Evolutionary conservation across 2,329 filamentous ascomycete species (phyloP), one percentile per base, ranked within the genome.

Genomic region (Stenocarpella maydis): DNA sequence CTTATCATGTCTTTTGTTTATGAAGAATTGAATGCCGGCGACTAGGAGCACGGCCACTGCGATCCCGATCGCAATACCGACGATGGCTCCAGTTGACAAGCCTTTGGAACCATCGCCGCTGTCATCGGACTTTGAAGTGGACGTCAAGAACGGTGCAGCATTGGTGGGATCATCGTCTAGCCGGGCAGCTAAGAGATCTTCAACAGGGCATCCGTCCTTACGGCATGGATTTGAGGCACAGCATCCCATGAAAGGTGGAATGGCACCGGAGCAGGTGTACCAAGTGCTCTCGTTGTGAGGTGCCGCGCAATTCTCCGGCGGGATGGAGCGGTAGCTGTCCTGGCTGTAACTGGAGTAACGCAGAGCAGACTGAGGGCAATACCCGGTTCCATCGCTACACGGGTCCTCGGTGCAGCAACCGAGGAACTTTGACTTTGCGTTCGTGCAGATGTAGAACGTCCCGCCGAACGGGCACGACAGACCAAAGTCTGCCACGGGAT

Each of bases 381-480:
- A 54, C 28, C 80, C 80, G 9, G 74, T 73, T 39, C 71, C 72
- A 28, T 74, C 68, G 41, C 74, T 71, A 73, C 78, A 81, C 2
- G 81, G 80, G 67, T 83, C 72, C 26, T 74, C 72, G 24, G 75
- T 72, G 72, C 82, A 83, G 71, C 82, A 83, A 37, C 82, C 82
- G 47, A 83, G 65, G 71, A 82, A 83, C 26, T 77, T 76, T 1
- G 72, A 69, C 2, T 68, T 71, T 34, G 76, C 76, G 1, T 74
- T 73, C 8, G 68, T 61, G 71, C 81, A 82, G 70, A 81, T 73
- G 74, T 82, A 82, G 39, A 82, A 82, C 1, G 69, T 37, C 10
- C 78, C 77, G 6, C 74, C 74, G 1, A 67, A 43, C 0, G 76
- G 76, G 43, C 81, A 83, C 6, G 49, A 65, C n/a, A 71, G 50